Percentiles rank a stretch among this genome's conserved stretches.
Conservation (phyloP, 1,284 basidiomycete genomes). For the Pulchroboletus neoregius region DNA sequence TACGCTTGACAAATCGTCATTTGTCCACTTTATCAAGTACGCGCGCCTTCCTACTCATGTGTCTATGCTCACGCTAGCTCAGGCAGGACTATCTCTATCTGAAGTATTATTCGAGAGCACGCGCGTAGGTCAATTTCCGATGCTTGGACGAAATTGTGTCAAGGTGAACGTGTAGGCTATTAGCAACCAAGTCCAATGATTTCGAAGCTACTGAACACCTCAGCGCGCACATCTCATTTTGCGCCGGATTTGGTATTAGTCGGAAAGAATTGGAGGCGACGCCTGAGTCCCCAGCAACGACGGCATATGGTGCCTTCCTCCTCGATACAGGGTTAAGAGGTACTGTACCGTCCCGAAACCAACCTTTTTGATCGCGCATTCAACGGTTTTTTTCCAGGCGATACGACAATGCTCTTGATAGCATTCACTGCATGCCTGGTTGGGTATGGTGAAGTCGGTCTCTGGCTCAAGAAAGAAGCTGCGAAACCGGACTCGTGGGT, state of each 20-base stretch:
- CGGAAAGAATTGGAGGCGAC: slow-evolving; percentile 56
- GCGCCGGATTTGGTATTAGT: slow-evolving; percentile 65
- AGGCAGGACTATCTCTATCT: slow-evolving; percentile 79
- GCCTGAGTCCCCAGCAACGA: slow-evolving; percentile 67
- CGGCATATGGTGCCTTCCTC: slow-evolving; percentile 84
- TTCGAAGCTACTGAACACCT: slow-evolving; percentile 73
- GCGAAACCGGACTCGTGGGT: slow-evolving; percentile 49
- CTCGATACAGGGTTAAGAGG: slow-evolving; percentile 71
- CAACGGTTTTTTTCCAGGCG: slow-evolving; percentile 44
- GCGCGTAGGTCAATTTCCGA: slow-evolving; percentile 44
- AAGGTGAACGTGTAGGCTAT: slow-evolving; percentile 44
- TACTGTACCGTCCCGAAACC: neutral
- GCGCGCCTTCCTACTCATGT: slow-evolving; percentile 18
- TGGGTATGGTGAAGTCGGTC: slow-evolving; percentile 93
- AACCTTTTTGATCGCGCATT: neutral
- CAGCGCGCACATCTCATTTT: slow-evolving; percentile 70
- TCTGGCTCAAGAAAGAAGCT: slow-evolving; percentile 68
- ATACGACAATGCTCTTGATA: slow-evolving; percentile 71
- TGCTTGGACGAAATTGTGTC: neutral
- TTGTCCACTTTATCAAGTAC: slow-evolving; percentile 85
- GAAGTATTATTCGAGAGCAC: slow-evolving; percentile 74
- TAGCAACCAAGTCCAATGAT: slow-evolving; percentile 72
- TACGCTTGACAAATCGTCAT: slow-evolving; percentile 59
- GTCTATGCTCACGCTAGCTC: slow-evolving; percentile 1
- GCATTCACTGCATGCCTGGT: slow-evolving; percentile 84